Base-by-base conservation (phyloP, 495 filamentous ascomycete species). In the Corynascus novoguineensis region DNA sequence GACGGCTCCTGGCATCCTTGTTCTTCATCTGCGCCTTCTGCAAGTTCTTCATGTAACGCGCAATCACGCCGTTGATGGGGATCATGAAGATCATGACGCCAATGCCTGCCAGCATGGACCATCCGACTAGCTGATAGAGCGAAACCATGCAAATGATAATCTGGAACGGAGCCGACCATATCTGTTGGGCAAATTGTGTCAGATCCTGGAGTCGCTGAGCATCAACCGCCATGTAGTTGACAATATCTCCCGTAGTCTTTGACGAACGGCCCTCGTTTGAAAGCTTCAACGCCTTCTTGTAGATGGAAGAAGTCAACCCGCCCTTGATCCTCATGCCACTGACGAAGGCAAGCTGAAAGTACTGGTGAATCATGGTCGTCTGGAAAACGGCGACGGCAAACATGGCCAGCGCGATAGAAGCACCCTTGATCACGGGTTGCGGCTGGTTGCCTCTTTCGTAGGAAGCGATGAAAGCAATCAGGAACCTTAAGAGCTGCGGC, bases 11-110 rank as follows among this genome's bases (percentile, higher is more conserved):
- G 8, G 91, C 82, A 64, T 99, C 95, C 72, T 99, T 99, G 73
- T 97, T 97, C 76, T 92, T 95, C 95, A 99, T 99, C 73, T 99
- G 95, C 56, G 81, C 73, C 69, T 96, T 96, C 68, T 97, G 95
- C 48, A 99, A 74, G 22, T 76, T 90, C 73, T 97, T 97, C 90
- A 96, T 95, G 61, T 95, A 73, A 53, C 85, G 81, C 15, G 95
- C 95, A 70, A 97, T 95, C 50, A 92, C 71, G 47, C 95, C 95
- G 69, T 99, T 97, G 63, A 97, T 74, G 15, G 95, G 95, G 60
- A 99, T 92, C 92, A 97, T 97, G 61, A 96, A 67, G 61, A 99
- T 81, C 95, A 99, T 99, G 28, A 89, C 90, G 47, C 75, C 95
- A 52, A 99, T 85, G 65, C 95, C 95, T n/a, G 95, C 92, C 60